A percentile compares a stretch with the other conserved stretches of the same genome.
Evolutionary conservation across 2,329 filamentous ascomycete genomes (phyloP).

Genomic region (Ophiocordyceps australis): DNA sequence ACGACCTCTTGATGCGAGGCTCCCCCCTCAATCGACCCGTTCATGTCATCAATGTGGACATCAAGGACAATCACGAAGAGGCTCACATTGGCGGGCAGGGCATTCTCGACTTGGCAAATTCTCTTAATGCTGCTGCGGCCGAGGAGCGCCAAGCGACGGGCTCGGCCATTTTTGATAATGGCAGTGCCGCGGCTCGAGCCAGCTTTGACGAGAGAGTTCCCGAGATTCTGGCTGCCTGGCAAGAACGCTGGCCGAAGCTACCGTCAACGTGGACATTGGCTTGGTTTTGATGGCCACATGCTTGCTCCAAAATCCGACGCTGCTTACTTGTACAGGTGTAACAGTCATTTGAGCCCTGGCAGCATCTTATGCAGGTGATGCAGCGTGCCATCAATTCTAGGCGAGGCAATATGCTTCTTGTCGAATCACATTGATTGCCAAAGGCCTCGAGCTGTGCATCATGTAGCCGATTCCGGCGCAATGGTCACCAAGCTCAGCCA

Average conservation of each 20-base stretch:
- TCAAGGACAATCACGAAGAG: slow-evolving; percentile 96
- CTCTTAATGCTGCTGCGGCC: slow-evolving; percentile 60
- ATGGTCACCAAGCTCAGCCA: too few relatives aligned
- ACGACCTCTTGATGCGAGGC: slow-evolving; percentile 77
- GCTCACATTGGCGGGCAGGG: slow-evolving; percentile 77
- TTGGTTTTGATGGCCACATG: slow-evolving; percentile 54
- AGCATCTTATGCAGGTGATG: too few relatives aligned
- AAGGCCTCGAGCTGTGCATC: too few relatives aligned
- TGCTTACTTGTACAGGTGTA: too few relatives aligned
- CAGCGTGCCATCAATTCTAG: too few relatives aligned
- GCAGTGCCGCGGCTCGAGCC: slow-evolving; percentile 44
- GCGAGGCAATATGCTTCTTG: too few relatives aligned
- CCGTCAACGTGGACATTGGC: slow-evolving; percentile 88
- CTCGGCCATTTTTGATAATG: slow-evolving; percentile 48
- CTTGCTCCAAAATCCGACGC: too few relatives aligned
- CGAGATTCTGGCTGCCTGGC: slow-evolving; percentile 81
- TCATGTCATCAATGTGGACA: slow-evolving; percentile 96
- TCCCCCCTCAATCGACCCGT: slow-evolving; percentile 80
- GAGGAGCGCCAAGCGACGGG: slow-evolving; percentile 58
- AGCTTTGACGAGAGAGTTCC: slow-evolving; percentile 89
- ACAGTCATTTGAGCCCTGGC: too few relatives aligned
- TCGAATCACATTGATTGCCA: too few relatives aligned
- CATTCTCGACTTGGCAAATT: slow-evolving; percentile 79
- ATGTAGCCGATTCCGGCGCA: too few relatives aligned
- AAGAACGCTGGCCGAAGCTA: slow-evolving; percentile 82